phyloP scores from a whole-genome alignment of 2,329 filamentous ascomycete species.

The Bipolaris cookei region DNA sequence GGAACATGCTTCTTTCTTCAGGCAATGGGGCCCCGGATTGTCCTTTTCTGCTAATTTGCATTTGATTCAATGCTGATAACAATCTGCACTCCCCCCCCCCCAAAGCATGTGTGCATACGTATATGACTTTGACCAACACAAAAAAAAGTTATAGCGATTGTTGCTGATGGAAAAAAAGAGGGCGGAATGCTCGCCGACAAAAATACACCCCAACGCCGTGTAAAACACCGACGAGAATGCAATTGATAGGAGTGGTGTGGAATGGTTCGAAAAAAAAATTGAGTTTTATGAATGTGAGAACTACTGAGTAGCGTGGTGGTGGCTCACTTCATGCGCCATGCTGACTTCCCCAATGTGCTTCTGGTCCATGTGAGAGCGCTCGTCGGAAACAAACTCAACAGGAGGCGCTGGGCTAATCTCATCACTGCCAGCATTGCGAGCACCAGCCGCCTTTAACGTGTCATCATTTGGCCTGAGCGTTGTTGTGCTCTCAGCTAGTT shows the following conservation, averaged over 20 bases:
- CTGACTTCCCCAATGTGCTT: constrained; percentile 46
- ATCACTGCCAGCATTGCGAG: constrained; percentile 25
- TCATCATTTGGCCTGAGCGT: constrained; percentile 36
- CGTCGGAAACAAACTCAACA: constrained; percentile 28
- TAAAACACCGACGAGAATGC: constrained; percentile 24
- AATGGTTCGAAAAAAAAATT: neutral
- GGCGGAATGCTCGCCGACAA: constrained; percentile 3
- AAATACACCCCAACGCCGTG: constrained; percentile 11
- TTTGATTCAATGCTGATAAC: neutral
- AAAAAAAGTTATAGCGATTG: constrained; percentile 14
- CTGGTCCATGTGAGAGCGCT: constrained; percentile 34
- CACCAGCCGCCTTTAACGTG: constrained; percentile 4
- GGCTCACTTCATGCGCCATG: constrained; percentile 33
- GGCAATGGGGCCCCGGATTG: too few species aligned
- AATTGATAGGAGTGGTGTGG: constrained; percentile 1
- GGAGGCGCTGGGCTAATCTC: constrained; percentile 36
- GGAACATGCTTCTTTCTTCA: too few species aligned
- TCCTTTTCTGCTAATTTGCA: too few species aligned
- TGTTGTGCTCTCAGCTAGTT: constrained; percentile 35
- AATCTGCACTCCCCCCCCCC: constrained; percentile 1
- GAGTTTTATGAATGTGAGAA: neutral
- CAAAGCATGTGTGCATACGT: neutral
- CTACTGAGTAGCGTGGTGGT: constrained; percentile 45
- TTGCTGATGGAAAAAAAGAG: constrained; percentile 10
- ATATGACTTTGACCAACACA: constrained; percentile 2